These are phyloP conservation scores for Leptographium lundbergii DNA, from an alignment of 2,329 filamentous ascomycete species.

Conservation along the genomic window DNA sequence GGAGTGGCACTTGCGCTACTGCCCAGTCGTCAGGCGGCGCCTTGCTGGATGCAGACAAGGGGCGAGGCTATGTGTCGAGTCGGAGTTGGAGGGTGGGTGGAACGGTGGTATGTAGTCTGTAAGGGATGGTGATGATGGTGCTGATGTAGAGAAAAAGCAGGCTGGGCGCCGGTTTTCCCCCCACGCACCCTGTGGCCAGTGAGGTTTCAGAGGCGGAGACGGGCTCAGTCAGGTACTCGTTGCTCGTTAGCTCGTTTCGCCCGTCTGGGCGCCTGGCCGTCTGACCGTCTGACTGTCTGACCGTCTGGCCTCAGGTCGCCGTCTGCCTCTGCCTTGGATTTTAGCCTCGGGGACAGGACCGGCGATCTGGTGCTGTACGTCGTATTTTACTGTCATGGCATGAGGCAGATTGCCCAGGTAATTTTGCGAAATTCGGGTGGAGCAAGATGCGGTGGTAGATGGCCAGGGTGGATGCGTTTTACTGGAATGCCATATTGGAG, in stretches of 20 bases:
- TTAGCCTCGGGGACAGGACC: not conserved
- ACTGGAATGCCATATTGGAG: not conserved
- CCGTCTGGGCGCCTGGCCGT: too few relatives aligned
- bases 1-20: not conserved
- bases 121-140: not conserved
- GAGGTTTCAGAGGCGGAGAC: too few relatives aligned
- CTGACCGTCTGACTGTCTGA: too few relatives aligned
- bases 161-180: not conserved
- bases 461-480: not conserved
- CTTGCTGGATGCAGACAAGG: not conserved
- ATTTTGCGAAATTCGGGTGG: not conserved
- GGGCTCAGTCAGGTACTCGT: too few relatives aligned
- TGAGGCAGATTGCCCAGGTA: not conserved
- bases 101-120: too few relatives aligned
- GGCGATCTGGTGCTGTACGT: not conserved
- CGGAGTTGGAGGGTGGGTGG: not conserved
- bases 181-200: not conserved
- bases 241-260: too few relatives aligned
- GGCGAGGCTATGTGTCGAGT: not conserved
- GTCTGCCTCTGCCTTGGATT: not conserved
- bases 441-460: not conserved
- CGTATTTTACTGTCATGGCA: not conserved
- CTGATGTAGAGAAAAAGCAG: not conserved
- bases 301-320: not conserved
- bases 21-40: not conserved